Base-by-base conservation (phyloP, 1,139 yeast species). In the Hanseniaspora gamundiae region DNA sequence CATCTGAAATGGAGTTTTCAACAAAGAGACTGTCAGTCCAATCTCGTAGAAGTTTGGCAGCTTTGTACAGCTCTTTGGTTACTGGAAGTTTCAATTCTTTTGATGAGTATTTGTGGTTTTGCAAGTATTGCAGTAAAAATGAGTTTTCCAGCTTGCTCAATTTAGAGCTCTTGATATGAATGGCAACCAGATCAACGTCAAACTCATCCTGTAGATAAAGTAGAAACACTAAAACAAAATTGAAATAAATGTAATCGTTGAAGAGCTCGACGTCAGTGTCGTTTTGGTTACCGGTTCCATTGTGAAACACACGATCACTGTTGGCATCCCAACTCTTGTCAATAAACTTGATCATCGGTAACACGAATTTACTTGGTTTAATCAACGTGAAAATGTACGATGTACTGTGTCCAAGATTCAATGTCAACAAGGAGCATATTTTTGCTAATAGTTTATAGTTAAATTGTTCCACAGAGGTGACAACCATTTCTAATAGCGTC, bases 11-110 rank as follows among this genome's bases (percentile, higher is more conserved):
- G 2, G 95, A 95, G 44, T 87, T 93, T 38, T 85, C 76, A 48
- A 85, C 88, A 62, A 84, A 87, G 40, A 88, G 61, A 2, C 93
- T 91, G 38, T 73, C 68, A 38, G 84, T 73, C 97, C 97, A 88
- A 36, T 77, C 82, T 41, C 75, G 76, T 28, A 84, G 62, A 11
- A 80, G 67, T 35, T 68, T 74, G 41, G 57, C 51, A 9, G 59
- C 51, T 29, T 51, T 46, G 7, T 48, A 36, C 39, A 47, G 51
- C 35, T 48, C 42, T 19, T 49, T 48, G 16, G 51, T 42, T 21
- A 28, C 17, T 16, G 41, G 41, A 10, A 52, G 43, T 4, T 42
- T 35, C 26, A 51, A 56, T 2, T 42, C 48, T 40, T 59, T 60
- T 1, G 56, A 48, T 7, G 60, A 51, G 22, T 49, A 54, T 2